Percentiles rank a stretch among this genome's conserved stretches.
phyloP scores from a whole-genome alignment of 257 asterid genomes.

The Asclepias syriaca region DNA sequence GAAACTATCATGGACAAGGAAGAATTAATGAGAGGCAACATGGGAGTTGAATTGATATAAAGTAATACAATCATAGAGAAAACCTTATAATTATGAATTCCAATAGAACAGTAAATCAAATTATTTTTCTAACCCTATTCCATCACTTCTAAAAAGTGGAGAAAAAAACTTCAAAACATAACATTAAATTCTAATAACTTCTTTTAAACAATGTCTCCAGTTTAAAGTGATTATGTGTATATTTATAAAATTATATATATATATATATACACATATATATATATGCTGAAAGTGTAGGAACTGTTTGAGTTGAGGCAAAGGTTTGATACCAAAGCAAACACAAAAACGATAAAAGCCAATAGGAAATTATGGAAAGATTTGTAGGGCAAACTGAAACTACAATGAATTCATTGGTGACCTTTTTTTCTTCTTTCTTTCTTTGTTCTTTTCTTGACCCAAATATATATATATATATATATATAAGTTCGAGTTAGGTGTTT shows the following conservation, averaged over 20 bases:
- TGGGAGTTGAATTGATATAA: background rate
- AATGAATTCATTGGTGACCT: background rate
- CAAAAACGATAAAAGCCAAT: background rate
- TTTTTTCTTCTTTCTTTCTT: background rate
- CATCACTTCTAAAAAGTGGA: too few species aligned
- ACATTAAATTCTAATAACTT: too few species aligned
- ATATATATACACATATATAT: too few species aligned
- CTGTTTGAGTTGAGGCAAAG: too few species aligned
- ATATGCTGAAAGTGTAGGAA: too few species aligned
- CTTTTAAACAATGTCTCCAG: too few species aligned
- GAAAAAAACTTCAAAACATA: too few species aligned
- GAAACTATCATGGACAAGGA: background rate
- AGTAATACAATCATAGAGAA: background rate
- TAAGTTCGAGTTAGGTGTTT: too few species aligned
- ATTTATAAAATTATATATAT: too few species aligned
- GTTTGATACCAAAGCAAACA: background rate
- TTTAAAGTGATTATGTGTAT: too few species aligned
- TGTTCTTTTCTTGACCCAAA: background rate
- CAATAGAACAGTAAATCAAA: too few species aligned
- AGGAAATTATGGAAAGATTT: slow-evolving; percentile 15
- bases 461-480: too few species aligned
- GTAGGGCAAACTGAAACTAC: slow-evolving; percentile 14
- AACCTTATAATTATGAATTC: background rate
- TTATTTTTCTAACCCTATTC: background rate
- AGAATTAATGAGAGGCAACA: background rate